Evolutionary conservation across 306 rosid genomes (phyloP).

Genomic region (Potentilla sterilis): DNA sequence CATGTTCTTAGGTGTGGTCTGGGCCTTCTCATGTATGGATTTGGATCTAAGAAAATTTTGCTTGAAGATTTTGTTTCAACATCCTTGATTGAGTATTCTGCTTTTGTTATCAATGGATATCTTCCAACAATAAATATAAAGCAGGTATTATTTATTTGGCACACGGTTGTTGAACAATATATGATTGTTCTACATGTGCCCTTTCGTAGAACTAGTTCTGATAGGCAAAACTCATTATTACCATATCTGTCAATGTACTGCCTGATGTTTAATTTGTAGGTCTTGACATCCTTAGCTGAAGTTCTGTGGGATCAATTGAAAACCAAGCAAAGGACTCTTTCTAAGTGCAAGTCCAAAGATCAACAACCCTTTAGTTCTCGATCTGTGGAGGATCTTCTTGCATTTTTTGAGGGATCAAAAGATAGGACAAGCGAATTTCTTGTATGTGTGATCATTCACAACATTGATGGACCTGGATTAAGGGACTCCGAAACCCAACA

Average conservation of each 20-base stretch:
- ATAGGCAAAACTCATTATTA: not conserved
- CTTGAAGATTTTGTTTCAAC: conserved; percentile 90
- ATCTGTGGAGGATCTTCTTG: conserved; percentile 76
- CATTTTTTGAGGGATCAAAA: conserved; percentile 59
- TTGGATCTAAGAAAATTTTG: conserved; percentile 87
- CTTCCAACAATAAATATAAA: conserved; percentile 76
- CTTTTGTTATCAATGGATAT: conserved; percentile 81
- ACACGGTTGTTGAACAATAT: not conserved
- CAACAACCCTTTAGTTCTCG: conserved; percentile 60
- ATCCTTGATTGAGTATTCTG: conserved; percentile 59
- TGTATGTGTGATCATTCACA: conserved; percentile 68
- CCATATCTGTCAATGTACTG: not conserved
- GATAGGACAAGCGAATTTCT: conserved; percentile 45
- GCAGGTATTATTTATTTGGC: conserved; percentile 48
- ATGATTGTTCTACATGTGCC: not conserved
- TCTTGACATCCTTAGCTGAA: conserved; percentile 68
- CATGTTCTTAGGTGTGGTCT: conserved; percentile 56
- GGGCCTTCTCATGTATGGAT: conserved; percentile 85
- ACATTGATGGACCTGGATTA: conserved; percentile 89
- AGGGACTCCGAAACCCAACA: conserved; percentile 84
- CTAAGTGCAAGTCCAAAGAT: conserved; percentile 40
- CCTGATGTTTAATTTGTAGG: conserved; percentile 42
- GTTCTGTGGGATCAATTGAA: conserved; percentile 67
- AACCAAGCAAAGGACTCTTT: conserved; percentile 37
- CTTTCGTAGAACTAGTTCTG: not conserved